These are phyloP conservation scores for Dactylella cylindrospora DNA, from an alignment of 2,329 filamentous ascomycete genomes.

Conservation along the genomic window DNA sequence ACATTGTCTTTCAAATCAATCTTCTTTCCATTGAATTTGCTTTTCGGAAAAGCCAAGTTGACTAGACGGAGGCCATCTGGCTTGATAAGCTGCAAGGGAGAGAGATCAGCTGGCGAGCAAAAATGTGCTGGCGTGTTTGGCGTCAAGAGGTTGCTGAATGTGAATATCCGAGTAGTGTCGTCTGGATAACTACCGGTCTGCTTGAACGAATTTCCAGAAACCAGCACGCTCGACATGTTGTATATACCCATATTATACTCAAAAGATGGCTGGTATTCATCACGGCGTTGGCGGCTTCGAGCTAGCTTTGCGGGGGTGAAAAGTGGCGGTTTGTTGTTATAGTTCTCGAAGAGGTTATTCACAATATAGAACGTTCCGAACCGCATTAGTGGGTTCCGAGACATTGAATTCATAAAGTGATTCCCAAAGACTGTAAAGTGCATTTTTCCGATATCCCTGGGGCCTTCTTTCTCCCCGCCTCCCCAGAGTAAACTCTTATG, in stretches of 20 bases:
- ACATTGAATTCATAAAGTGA: conserved; percentile 43
- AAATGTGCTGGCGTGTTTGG: conserved; percentile 20
- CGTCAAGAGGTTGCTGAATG: conserved; percentile 42
- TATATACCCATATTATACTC: conserved; percentile 45
- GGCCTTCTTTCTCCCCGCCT: conserved; percentile 44
- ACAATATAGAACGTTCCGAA: conserved; percentile 45
- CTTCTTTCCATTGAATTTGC: conserved; percentile 32
- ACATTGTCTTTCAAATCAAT: conserved; percentile 17
- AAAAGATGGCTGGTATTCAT: conserved; percentile 36
- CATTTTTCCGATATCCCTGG: conserved; percentile 46
- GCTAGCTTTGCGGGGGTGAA: conserved; percentile 12
- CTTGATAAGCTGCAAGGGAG: conserved; percentile 11
- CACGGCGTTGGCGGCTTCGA: background rate
- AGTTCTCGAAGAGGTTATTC: conserved; percentile 43
- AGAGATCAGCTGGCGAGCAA: conserved; percentile 28
- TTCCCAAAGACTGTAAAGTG: conserved; percentile 44
- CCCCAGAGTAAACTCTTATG: conserved; percentile 45
- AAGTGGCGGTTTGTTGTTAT: conserved; percentile 40
- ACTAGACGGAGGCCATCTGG: conserved; percentile 15
- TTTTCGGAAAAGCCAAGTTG: conserved; percentile 28
- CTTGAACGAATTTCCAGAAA: conserved; percentile 41
- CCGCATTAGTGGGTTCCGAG: conserved; percentile 44
- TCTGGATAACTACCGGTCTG: conserved; percentile 37
- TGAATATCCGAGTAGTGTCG: conserved; percentile 41
- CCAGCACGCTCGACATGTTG: conserved; percentile 42